A percentile compares a stretch with the other conserved stretches of the same genome.
Conservation (phyloP, 768 basidiomycete genomes). For the Boletus rubroflammeus region DNA sequence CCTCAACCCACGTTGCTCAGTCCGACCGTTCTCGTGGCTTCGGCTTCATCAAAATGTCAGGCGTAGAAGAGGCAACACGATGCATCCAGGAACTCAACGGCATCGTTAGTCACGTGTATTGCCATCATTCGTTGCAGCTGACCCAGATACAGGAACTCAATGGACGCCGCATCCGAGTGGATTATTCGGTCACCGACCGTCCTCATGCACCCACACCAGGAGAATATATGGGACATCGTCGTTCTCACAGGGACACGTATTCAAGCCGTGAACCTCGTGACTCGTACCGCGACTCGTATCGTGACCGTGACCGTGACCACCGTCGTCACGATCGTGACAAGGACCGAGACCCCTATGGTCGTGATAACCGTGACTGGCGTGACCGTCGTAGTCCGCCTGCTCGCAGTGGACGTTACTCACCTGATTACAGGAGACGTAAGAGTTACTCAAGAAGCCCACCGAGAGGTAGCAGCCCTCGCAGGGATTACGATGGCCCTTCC, state of each 20-base stretch:
- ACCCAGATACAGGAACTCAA: constrained; percentile 69
- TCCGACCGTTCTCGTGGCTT: constrained; percentile 97
- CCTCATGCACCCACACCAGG: constrained; percentile 97
- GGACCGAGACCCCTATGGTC: constrained; percentile 63
- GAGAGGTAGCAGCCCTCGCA: constrained; percentile 58
- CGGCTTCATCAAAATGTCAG: constrained; percentile 93
- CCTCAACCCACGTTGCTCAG: constrained; percentile 38
- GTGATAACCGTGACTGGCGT: constrained; percentile 73
- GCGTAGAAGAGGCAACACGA: constrained; percentile 80
- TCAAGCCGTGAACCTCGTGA: constrained; percentile 44
- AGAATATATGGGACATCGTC: constrained; percentile 94
- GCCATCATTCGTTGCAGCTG: not conserved
- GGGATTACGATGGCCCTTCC: constrained; percentile 47
- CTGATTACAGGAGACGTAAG: constrained; percentile 69
- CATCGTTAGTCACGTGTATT: constrained; percentile 51
- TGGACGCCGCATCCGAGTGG: constrained; percentile 93
- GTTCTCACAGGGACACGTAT: constrained; percentile 47
- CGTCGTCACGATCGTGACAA: constrained; percentile 41
- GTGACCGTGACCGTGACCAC: constrained; percentile 46
- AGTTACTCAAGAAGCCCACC: constrained; percentile 82
- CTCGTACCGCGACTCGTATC: constrained; percentile 40
- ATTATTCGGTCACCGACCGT: constrained; percentile 91
- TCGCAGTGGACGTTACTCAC: constrained; percentile 66
- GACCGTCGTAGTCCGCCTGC: constrained; percentile 76
- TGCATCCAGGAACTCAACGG: constrained; percentile 93